Evolutionary conservation across 805 yeast genomes (phyloP), one percentile per base, ranked within the genome.

Genomic region (Yarrowia divulgata): DNA sequence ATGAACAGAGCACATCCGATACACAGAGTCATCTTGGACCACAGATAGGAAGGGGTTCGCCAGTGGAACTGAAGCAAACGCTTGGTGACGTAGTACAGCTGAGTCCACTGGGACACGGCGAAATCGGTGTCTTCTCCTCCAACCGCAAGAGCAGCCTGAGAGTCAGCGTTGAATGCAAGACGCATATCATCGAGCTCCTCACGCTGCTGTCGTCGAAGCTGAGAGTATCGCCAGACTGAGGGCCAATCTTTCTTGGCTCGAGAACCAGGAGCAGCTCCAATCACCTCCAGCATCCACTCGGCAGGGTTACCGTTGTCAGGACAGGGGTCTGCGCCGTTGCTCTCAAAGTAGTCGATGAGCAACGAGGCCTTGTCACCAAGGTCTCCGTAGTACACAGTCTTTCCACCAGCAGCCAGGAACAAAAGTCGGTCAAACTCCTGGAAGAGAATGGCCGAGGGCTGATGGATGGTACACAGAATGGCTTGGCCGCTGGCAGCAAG

Each of bases 241-340:
- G 90, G 73, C 74, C 76, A 78, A 62, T 79, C 79, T 23, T 69
- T 66, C 34, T 69, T 72, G 13, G 79, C 78, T 12, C 69, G 69
- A 10, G 78, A 73, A 29, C 78, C 81, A 63, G 79, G 80, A 50
- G 77, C 80, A 69, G 81, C 82, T 40, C 85, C 83, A 68, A 76
- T 74, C n/a, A 73, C 75, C 71, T 90, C 90, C 79, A 92, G 82
- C 97, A 92, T 92, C 95, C 96, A 92, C 80, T 91, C 97, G 14
- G 93, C 94, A 40, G 94, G 95, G 73, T 90, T 90, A 6, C 91
- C 92, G 50, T 82, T 82, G 8, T 82, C 79, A 23, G 93, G 93
- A 80, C 93, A 90, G 69, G 81, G 80, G 34, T 82, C 84, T 50
- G 93, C 86, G 68, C 92, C 93, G 72, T 88, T 78, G 5, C 77